Evolutionary conservation across 306 rosid species (phyloP).

Genomic region (Vigna mungo): DNA sequence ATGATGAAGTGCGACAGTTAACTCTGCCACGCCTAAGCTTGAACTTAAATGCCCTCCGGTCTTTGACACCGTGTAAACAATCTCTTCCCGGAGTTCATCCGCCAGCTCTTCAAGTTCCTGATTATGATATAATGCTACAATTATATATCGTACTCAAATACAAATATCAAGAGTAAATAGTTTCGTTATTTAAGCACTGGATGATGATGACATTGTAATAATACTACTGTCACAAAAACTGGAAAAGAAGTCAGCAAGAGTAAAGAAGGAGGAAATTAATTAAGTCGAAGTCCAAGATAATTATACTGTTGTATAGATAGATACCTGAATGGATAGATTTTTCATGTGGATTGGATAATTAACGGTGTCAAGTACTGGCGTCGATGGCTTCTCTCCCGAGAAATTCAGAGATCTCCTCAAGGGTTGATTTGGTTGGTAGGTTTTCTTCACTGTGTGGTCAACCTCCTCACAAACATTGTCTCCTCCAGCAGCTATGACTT

Average conservation of each 20-base stretch:
- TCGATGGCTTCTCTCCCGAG: slow-evolving; percentile 67
- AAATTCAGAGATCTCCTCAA: slow-evolving; percentile 46
- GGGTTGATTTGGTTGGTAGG: not conserved
- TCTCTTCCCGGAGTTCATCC: slow-evolving; percentile 63
- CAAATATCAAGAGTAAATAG: not conserved
- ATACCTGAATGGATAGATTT: slow-evolving; percentile 60
- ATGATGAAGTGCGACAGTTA: slow-evolving; percentile 76
- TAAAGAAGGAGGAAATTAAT: not conserved
- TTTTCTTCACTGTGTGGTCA: slow-evolving; percentile 18
- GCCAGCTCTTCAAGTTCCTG: slow-evolving; percentile 65
- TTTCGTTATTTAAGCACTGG: not conserved
- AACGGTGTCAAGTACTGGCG: slow-evolving; percentile 67
- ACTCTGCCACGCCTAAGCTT: slow-evolving; percentile 72
- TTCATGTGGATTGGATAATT: slow-evolving; percentile 69
- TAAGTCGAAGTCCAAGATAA: not conserved
- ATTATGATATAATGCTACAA: not conserved
- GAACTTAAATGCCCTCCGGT: slow-evolving; percentile 71
- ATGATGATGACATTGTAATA: not conserved
- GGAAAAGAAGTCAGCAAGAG: not conserved
- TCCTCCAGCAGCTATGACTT: slow-evolving; percentile 29
- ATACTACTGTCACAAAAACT: not conserved
- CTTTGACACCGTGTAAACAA: slow-evolving; percentile 63
- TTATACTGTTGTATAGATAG: not conserved
- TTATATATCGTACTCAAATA: not conserved
- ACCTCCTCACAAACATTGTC: slow-evolving; percentile 30